Percentiles rank a stretch among this genome's conserved stretches.
Evolutionary conservation across 306 rosid species (phyloP).

Genomic region (Cucumis sativus): Cucumber_9930_V3 NC_026659.2:20009501-20010000

Average conservation of each 20-base stretch:
- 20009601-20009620: conserved; percentile 75
- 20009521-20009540: conserved; percentile 77
- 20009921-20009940: conserved; percentile 41
- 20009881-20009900: conserved; percentile 54
- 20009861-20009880: conserved; percentile 36
- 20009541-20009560: conserved; percentile 64
- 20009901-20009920: conserved; percentile 57
- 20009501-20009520: conserved; percentile 18
- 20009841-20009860: conserved; percentile 55
- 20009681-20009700: conserved; percentile 78
- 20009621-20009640: conserved; percentile 83
- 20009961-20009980: conserved; percentile 1
- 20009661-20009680: conserved; percentile 63
- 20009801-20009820: conserved; percentile 53
- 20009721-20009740: not conserved
- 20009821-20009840: conserved; percentile 59
- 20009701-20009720: conserved; percentile 4
- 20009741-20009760: not conserved
- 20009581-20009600: conserved; percentile 48
- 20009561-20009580: conserved; percentile 71
- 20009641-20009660: conserved; percentile 51
- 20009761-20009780: not conserved
- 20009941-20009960: conserved; percentile 27
- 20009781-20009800: conserved; percentile 44
- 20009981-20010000: too few relatives aligned